These are phyloP conservation scores for Exophiala xenobiotica DNA, from an alignment of 2,329 filamentous ascomycete genomes.

Conservation along the genomic window DNA sequence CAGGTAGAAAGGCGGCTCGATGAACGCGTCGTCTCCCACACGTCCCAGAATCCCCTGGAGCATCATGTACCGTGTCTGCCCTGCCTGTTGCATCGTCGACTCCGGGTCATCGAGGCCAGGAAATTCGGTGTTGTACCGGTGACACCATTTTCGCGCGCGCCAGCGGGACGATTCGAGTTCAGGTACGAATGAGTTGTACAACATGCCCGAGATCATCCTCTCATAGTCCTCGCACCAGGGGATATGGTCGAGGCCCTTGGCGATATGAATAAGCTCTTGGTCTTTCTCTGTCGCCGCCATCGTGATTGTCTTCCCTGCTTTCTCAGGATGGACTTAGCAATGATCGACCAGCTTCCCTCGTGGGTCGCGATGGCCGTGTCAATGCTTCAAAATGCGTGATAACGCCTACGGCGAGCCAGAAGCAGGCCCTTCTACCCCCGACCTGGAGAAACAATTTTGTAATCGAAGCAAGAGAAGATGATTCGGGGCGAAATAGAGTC, in stretches of 20 bases:
- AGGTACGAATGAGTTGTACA: slow-evolving; percentile 21
- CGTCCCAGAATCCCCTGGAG: slow-evolving; percentile 53
- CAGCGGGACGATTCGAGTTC: slow-evolving; percentile 18
- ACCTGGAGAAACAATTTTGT: no score
- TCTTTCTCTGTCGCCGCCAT: slow-evolving; percentile 21
- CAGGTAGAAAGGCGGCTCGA: slow-evolving; percentile 60
- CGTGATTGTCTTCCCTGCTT: neutral
- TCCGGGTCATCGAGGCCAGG: slow-evolving; percentile 41
- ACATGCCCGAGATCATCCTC: slow-evolving; percentile 33
- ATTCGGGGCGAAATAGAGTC: neutral
- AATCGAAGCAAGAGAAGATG: neutral
- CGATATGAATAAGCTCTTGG: slow-evolving; percentile 8
- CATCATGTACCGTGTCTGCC: slow-evolving; percentile 45
- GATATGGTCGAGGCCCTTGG: slow-evolving; percentile 17
- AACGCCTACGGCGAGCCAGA: no score
- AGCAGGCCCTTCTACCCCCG: no score
- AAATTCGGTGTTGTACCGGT: slow-evolving; percentile 60
- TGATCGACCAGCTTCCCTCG: no score
- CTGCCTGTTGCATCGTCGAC: slow-evolving; percentile 43
- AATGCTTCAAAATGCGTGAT: no score
- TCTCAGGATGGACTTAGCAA: no score
- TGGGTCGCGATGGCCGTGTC: no score
- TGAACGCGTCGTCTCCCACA: slow-evolving; percentile 39
- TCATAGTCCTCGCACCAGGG: slow-evolving; percentile 34
- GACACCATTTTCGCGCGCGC: slow-evolving; percentile 40